Percentiles rank a stretch among this genome's conserved stretches.
These are phyloP conservation scores for Aspergillus nanangensis DNA, from an alignment of 495 filamentous ascomycete genomes.

Conservation along the genomic window DNA sequence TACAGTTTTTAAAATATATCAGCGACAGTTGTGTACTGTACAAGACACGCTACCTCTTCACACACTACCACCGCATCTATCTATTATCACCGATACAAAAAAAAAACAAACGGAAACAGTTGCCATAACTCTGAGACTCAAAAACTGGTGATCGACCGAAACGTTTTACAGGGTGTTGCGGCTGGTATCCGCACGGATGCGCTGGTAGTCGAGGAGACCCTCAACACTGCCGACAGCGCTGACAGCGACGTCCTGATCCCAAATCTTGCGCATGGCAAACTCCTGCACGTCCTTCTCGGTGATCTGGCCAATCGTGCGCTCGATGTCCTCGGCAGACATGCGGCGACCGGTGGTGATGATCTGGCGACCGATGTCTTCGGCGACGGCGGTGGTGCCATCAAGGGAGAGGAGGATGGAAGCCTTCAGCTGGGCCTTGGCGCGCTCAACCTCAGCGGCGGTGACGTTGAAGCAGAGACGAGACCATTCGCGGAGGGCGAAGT, in stretches of 20 bases:
- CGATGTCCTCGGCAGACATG: slow-evolving; percentile 88
- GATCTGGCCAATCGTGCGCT: slow-evolving; percentile 78
- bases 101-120: slow-evolving; percentile 12
- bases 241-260: slow-evolving; percentile 95
- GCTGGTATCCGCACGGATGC: slow-evolving; percentile 85
- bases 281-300: slow-evolving; percentile 96
- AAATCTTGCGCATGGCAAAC: slow-evolving; percentile 85
- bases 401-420: slow-evolving; percentile 94
- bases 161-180: slow-evolving; percentile 52
- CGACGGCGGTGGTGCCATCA: slow-evolving; percentile 93
- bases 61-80: slow-evolving; percentile 18
- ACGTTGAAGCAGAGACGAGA: slow-evolving; percentile 84
- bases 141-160: slow-evolving; percentile 7
- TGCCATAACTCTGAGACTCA: slow-evolving; percentile 14
- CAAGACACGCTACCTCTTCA: slow-evolving; percentile 25
- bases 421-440: slow-evolving; percentile 98
- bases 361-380: slow-evolving; percentile 97
- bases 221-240: slow-evolving; percentile 90
- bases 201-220: slow-evolving; percentile 83
- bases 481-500: slow-evolving; percentile 99
- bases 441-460: slow-evolving; percentile 86
- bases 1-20: slow-evolving; percentile 28
- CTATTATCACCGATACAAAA: slow-evolving; percentile 20
- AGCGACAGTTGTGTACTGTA: slow-evolving; percentile 31
- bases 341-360: slow-evolving; percentile 95